These are phyloP conservation scores for Bifiguratus adelaidae DNA, from an alignment of 192 early-diverging fungal species.

Conservation along the genomic window DNA sequence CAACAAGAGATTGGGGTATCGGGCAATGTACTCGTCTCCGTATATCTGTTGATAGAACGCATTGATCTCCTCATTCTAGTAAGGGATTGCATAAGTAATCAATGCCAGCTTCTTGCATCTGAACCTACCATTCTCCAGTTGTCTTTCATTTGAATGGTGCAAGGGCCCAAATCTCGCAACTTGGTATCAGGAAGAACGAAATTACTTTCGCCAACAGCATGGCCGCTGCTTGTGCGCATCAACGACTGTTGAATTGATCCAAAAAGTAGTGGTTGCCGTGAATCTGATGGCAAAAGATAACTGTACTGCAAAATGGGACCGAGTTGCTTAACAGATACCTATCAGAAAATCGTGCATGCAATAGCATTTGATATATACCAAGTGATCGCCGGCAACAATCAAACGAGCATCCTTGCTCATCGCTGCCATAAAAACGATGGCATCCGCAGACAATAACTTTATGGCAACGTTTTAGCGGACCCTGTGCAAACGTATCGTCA, in stretches of 20 bases:
- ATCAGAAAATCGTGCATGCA: background rate
- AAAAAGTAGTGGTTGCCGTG: constrained; percentile 22
- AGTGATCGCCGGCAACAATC: constrained; percentile 43
- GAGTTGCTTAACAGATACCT: constrained; percentile 15
- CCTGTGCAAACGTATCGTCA: background rate
- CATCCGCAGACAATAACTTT: constrained; percentile 23
- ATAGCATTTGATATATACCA: constrained; percentile 4
- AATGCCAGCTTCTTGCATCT: background rate
- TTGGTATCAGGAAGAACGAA: constrained; percentile 15
- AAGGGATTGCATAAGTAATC: background rate
- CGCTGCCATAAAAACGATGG: constrained; percentile 28
- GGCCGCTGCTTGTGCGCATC: constrained; percentile 21
- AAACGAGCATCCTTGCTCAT: constrained; percentile 18
- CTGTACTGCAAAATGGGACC: constrained; percentile 32
- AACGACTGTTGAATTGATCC: constrained; percentile 40
- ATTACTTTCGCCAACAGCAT: constrained; percentile 4
- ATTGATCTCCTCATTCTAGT: constrained; percentile 34
- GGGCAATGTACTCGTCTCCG: constrained; percentile 19
- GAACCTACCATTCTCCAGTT: constrained; percentile 39
- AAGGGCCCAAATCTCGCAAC: constrained; percentile 28
- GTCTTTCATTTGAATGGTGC: constrained; percentile 34
- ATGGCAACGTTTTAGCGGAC: no score
- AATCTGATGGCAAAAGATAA: constrained; percentile 15
- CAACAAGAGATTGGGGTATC: constrained; percentile 4
- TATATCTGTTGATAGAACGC: constrained; percentile 35